Evolutionary conservation across 768 basidiomycete genomes (phyloP), one percentile per base, ranked within the genome.

Genomic region (Russula sp.): DNA sequence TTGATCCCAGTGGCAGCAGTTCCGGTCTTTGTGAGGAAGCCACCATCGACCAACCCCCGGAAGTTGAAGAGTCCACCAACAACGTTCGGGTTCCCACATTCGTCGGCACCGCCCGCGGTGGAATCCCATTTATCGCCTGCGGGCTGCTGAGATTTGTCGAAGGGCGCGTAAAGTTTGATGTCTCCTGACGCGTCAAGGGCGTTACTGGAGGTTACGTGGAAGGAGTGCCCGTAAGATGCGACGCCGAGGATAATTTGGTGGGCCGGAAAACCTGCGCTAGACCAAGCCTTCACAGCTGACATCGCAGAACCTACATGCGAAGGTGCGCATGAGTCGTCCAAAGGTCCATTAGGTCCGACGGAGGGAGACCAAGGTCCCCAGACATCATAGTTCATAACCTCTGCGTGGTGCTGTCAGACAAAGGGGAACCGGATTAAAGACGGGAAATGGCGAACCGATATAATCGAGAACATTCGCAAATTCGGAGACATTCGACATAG

Each of bases 291-390:
- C 48, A 98, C 82, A 4, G 89, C 86, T 6, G 87, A 86, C 34
- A 80, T 78, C n/a, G 89, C 94, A 42, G 93, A 96, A 7, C 92
- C 91, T 62, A 83, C 76, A 9, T 74, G 74, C 0, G 78, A 68
- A 40, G 85, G 74, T 0, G 84, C 83, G 72, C 94, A 96, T 2
- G 81, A 77, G 75, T 97, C 87, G 61, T 85, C 77, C 56, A 97
- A 78, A 8, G 95, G 93, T 6, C 94, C 87, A 73, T 91, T 92
- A n/a, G 95, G 84, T 1, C 94, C 93, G 60, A 82, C 78, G 67
- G 84, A 71, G 64, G 77, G 72, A 53, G 79, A 78, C 71, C 80
- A 80, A 16, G 78, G 75, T 16, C 84, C 83, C 68, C 76, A 79
- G 57, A 88, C 75, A 68, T 88, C 87, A 73, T 88, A 89, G 71